Evolutionary conservation across 139 green algal genomes (phyloP).

Genomic region (Chlorella sorokiniana): DNA sequence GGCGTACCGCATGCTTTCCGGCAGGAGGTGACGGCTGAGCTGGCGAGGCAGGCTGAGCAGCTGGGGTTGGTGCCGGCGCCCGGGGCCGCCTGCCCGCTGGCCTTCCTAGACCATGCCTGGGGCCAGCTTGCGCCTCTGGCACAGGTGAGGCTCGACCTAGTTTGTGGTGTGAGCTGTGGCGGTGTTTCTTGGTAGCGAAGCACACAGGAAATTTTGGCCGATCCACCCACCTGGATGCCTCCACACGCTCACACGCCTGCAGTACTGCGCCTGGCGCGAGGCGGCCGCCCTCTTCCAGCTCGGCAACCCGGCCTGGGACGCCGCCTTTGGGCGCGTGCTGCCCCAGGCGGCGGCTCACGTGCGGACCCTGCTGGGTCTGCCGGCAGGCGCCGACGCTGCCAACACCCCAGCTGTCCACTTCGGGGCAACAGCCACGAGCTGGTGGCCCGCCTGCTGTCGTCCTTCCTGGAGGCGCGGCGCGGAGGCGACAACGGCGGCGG

Average conservation of each 20-base stretch:
- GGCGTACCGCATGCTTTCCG: not conserved
- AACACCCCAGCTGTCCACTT: constrained; percentile 28
- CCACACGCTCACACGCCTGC: not conserved
- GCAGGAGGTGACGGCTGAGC: not conserved
- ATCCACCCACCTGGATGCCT: not conserved
- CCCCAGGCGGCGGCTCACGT: constrained; percentile 19
- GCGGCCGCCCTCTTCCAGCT: constrained; percentile 13
- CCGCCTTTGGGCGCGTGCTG: constrained; percentile 25
- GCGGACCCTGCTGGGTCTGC: constrained; percentile 7
- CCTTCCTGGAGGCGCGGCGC: not conserved
- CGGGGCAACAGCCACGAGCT: constrained; percentile 42
- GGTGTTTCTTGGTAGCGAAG: not conserved
- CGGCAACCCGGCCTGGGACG: constrained; percentile 38
- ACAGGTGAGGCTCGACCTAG: not conserved
- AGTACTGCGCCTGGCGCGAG: constrained; percentile 13
- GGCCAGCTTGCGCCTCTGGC: constrained; percentile 25
- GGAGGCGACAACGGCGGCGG: not conserved
- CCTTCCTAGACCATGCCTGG: constrained; percentile 42
- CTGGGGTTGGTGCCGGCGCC: not conserved
- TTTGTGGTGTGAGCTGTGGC: not conserved
- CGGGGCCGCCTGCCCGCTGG: not conserved
- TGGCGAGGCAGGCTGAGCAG: not conserved
- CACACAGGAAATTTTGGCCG: too few species aligned
- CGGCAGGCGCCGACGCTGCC: too few species aligned
- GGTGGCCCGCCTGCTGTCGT: constrained; percentile 24